These are phyloP conservation scores for Moricandia moricandioides DNA, from an alignment of 345 rosid species.

Conservation along the genomic window DNA sequence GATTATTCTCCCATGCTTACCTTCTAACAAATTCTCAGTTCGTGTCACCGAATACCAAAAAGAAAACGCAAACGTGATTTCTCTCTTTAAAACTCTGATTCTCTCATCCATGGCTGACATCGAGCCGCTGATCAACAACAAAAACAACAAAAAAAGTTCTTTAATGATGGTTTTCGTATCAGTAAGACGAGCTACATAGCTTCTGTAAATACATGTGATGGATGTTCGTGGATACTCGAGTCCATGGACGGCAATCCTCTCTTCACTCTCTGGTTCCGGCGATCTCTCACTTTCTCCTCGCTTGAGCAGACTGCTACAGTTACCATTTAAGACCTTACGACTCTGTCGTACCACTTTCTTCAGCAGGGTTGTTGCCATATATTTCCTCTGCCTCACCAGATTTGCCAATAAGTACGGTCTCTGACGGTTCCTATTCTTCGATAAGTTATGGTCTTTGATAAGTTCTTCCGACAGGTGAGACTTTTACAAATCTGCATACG, in stretches of 20 bases:
- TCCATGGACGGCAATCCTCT: constrained; percentile 47
- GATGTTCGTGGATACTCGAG: constrained; percentile 90
- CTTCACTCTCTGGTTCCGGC: constrained; percentile 42
- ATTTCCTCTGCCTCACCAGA: constrained; percentile 63
- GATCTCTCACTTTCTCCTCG: constrained; percentile 64
- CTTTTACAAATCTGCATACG: neutral
- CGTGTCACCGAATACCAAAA: too few species aligned
- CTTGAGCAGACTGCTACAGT: constrained; percentile 67
- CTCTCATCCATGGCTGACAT: too few species aligned
- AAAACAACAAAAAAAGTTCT: constrained; percentile 37
- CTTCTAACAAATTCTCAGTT: too few species aligned
- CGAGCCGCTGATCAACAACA: constrained; percentile 38
- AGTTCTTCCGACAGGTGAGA: constrained; percentile 75
- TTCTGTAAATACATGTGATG: constrained; percentile 39
- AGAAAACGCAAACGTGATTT: too few species aligned
- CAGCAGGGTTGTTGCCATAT: constrained; percentile 61
- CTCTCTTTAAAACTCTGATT: too few species aligned
- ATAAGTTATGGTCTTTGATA: constrained; percentile 91
- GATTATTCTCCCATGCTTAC: too few species aligned
- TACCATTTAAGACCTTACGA: constrained; percentile 66
- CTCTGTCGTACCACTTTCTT: constrained; percentile 70
- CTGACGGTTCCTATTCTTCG: constrained; percentile 73
- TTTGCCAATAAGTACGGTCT: constrained; percentile 61
- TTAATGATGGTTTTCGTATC: constrained; percentile 50
- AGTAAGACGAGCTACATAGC: constrained; percentile 67